Evolutionary conservation across 768 basidiomycete genomes (phyloP).

Genomic region (Tubosaeta brunneosetosa): DNA sequence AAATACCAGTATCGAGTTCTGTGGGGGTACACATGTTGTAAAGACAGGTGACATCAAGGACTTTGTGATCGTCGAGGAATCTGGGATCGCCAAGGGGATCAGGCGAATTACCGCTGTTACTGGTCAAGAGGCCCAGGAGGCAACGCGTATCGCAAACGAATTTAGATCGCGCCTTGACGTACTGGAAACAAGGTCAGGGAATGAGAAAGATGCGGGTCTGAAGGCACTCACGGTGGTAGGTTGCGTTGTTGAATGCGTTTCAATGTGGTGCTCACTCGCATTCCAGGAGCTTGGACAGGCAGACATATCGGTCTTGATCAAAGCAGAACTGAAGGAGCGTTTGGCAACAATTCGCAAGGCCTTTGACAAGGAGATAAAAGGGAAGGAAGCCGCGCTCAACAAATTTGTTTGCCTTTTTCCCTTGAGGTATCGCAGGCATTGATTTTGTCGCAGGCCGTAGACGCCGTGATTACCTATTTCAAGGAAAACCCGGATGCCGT

Average conservation of each 20-base stretch:
- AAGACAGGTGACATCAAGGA: constrained; percentile 97
- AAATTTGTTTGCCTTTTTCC: constrained; percentile 55
- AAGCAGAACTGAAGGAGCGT: constrained; percentile 74
- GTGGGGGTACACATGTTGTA: constrained; percentile 98
- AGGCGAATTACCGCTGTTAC: constrained; percentile 93
- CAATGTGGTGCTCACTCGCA: neutral
- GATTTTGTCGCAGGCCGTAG: constrained; percentile 51
- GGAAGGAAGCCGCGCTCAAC: constrained; percentile 67
- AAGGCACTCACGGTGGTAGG: constrained; percentile 76
- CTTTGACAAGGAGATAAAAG: constrained; percentile 82
- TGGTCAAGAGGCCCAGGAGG: constrained; percentile 86
- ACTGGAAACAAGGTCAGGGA: constrained; percentile 58
- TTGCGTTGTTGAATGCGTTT: constrained; percentile 7
- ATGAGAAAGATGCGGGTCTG: constrained; percentile 82
- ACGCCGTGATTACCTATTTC: constrained; percentile 69
- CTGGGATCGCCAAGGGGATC: constrained; percentile 97
- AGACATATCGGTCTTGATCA: constrained; percentile 82
- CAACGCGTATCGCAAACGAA: constrained; percentile 59
- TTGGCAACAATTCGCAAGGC: constrained; percentile 69
- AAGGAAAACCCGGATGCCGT: constrained; percentile 64
- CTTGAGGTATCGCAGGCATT: neutral
- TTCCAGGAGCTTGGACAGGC: constrained; percentile 81
- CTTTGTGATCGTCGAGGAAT: constrained; percentile 92
- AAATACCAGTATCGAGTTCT: constrained; percentile 90
- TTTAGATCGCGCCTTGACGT: constrained; percentile 59